A percentile compares a stretch with the other conserved stretches of the same genome.
Evolutionary conservation across 768 basidiomycete genomes (phyloP).

Genomic region (Tremella mesenterica): DNA sequence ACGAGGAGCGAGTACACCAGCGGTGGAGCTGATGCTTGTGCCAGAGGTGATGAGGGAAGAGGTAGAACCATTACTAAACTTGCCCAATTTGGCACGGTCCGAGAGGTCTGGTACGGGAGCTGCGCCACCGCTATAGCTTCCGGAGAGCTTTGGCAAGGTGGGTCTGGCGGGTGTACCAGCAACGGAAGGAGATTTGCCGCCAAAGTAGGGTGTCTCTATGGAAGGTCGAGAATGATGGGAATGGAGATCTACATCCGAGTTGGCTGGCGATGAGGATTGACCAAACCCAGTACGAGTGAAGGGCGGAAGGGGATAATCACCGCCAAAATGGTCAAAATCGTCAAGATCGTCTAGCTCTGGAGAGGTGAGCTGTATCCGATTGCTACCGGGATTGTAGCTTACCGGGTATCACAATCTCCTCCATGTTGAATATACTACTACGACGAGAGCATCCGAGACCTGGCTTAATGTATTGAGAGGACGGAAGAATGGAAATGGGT

Average conservation of each 20-base stretch:
- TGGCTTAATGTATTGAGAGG: no score
- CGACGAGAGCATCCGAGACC: no score
- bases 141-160: slow-evolving; percentile 16
- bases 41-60: slow-evolving; percentile 24
- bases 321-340: not conserved
- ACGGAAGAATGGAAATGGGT: no score
- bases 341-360: not conserved
- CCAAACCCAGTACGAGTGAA: not conserved
- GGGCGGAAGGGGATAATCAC: not conserved
- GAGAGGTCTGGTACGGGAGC: slow-evolving; percentile 5
- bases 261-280: not conserved
- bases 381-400: no score
- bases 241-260: not conserved
- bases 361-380: not conserved
- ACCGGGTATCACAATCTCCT: slow-evolving; percentile 22
- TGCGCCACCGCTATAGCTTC: slow-evolving; percentile 20
- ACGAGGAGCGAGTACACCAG: slow-evolving; percentile 22
- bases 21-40: slow-evolving; percentile 17
- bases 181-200: not conserved
- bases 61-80: slow-evolving; percentile 35
- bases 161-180: slow-evolving; percentile 20
- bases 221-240: not conserved
- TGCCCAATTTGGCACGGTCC: slow-evolving; percentile 18
- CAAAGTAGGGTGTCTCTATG: not conserved
- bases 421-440: slow-evolving; percentile 8